Base-by-base conservation (phyloP, 208 protist genomes). In the Zelonia costaricensis region DNA sequence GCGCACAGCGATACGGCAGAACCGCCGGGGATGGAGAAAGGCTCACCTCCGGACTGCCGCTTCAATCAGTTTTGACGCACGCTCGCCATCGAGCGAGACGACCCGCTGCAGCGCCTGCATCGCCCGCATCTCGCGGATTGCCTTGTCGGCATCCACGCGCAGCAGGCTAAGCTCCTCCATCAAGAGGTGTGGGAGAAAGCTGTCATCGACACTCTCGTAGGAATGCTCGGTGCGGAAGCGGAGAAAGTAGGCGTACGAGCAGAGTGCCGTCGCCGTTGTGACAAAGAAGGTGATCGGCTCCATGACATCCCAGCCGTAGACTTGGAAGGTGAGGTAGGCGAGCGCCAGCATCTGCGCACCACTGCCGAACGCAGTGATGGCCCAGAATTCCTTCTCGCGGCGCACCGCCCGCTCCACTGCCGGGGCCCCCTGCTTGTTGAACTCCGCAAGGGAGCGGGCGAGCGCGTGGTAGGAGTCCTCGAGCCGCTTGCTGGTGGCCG, bases 251-350 rank as follows among this genome's bases (percentile, higher is more conserved):
- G 66, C 71, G 49, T 83, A 90, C 4, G 63, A 28, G 35, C 53
- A 78, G 6, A 94, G 46, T 4, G 82, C 64, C 5, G 82, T 90
- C 13, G 49, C 47, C 6, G 80, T 78, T 12, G 84, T 88, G 13
- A 91, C 69, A 69, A 94, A 94, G 57, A 84, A 94, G 23, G 76
- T 84, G 31, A 90, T 58, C 25, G 88, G 88, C 62, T 94, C 88
- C 88, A 94, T 94, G 0, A 91, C 75, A 58, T 90, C 80, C 88
- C 88, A 94, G 22, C 73, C 84, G 62, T 82, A 94, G 16, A 90
- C 76, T 22, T 82, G 33, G 64, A 94, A 94, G 12, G 79, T 88
- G 16, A 91, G 38, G 63, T 94, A 94, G 22, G 88, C 76, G 1
- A 94, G 59, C 52, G 88, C 51, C 1, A 72, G 56, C 84, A 91